These are phyloP conservation scores for Obelidium mucronatum DNA, from an alignment of 192 early-diverging fungal species.

Conservation along the genomic window DNA sequence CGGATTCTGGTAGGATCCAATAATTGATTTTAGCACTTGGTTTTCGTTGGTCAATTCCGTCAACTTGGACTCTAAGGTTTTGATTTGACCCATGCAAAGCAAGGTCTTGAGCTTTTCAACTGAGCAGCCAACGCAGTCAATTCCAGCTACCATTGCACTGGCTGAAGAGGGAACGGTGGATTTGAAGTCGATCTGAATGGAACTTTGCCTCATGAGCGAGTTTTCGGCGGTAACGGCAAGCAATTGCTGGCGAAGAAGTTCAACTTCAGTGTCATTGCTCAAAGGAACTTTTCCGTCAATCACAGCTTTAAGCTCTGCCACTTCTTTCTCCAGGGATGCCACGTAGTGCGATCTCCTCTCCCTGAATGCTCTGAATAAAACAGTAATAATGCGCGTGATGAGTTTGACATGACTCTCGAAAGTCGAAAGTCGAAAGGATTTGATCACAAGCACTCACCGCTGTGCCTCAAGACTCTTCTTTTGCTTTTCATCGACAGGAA, in stretches of 20 bases:
- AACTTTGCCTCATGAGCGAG: neutral
- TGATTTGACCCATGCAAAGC: conserved; percentile 16
- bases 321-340: neutral
- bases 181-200: neutral
- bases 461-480: neutral
- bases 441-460: neutral
- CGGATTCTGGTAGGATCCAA: too few relatives aligned
- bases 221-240: conserved; percentile 11
- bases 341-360: neutral
- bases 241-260: neutral
- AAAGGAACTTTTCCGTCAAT: too few relatives aligned
- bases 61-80: neutral
- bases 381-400: neutral
- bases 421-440: too few relatives aligned
- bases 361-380: neutral
- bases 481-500: neutral
- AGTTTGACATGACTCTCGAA: too few relatives aligned
- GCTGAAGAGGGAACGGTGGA: neutral
- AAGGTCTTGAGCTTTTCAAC: conserved; percentile 10
- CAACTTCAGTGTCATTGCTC: too few relatives aligned
- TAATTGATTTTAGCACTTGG: neutral
- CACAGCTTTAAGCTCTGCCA: neutral
- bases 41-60: neutral
- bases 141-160: neutral
- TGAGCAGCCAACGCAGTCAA: neutral